phyloP scores from a whole-genome alignment of 116 monocot species.

The Iris pallida region DNA sequence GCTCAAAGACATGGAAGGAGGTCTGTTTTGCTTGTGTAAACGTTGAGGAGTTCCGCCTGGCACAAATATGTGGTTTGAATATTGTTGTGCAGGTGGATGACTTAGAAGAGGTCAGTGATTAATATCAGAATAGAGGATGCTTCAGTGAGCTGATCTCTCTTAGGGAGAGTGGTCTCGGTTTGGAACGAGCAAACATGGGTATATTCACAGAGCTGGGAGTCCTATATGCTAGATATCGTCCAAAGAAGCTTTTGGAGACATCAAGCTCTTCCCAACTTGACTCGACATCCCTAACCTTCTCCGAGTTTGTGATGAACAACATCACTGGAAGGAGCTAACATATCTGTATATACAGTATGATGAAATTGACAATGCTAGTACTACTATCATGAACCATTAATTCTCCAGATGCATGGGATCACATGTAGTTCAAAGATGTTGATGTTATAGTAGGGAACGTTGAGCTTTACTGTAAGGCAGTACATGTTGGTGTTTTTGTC shows the following conservation, averaged over 20 bases:
- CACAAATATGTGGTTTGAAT: conserved; percentile 93
- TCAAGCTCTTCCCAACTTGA: conserved; percentile 82
- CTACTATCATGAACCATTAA: conserved; percentile 97
- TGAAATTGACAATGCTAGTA: conserved; percentile 97
- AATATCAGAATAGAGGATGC: conserved; percentile 95
- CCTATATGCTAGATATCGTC: conserved; percentile 87
- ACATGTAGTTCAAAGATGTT: conserved; percentile 21
- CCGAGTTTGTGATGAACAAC: conserved; percentile 87
- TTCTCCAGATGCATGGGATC: conserved; percentile 91
- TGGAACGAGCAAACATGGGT: conserved; percentile 97
- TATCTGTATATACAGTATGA: conserved; percentile 94
- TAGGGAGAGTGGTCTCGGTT: conserved; percentile 95
- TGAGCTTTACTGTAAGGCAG: conserved; percentile 89
- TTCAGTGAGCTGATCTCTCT: conserved; percentile 93
- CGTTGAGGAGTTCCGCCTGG: conserved; percentile 93
- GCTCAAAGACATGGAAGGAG: conserved; percentile 47
- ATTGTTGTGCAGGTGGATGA: conserved; percentile 93
- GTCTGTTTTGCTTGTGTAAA: conserved; percentile 94
- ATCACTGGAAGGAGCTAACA: conserved; percentile 95
- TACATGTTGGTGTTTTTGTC: too few species aligned
- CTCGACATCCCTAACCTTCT: conserved; percentile 88
- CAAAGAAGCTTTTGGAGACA: conserved; percentile 93
- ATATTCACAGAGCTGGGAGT: conserved; percentile 97
- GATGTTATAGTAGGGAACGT: conserved; percentile 17
- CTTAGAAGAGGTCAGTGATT: conserved; percentile 96